Base-by-base conservation (phyloP, 1,284 basidiomycete species). In the Moesziomyces sp. region DNA sequence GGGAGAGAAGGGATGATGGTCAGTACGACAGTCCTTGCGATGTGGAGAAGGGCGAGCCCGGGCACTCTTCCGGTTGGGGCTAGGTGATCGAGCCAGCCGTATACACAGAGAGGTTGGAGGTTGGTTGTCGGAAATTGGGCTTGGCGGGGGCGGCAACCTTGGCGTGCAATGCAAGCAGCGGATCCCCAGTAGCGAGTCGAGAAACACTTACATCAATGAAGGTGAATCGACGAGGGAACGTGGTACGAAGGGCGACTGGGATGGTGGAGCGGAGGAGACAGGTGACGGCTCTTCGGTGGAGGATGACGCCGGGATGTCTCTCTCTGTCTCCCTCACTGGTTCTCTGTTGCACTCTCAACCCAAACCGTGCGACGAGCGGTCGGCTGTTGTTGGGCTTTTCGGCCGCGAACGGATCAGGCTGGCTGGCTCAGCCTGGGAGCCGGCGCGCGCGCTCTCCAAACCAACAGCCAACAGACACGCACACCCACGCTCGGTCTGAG, bases 331-430 rank as follows among this genome's bases (percentile, higher is more conserved):
- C 11, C 45, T 26, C 52, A 13, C 34, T 51, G 44, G 43, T 26
- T 26, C 24, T 26, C 45, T 34, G 24, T 51, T 51, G 43, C n/a
- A 46, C 30, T 34, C 30, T 34, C 21, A 16, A 30, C 50, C 47
- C 48, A 47, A 56, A 56, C 65, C 58, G 58, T 67, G 65, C 54
- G 65, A 67, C 58, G 65, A 67, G 21, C 26, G 55, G 30, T 11
- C 35, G 46, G 45, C 61, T 58, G 62, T 55, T 66, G 58, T 56
- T 65, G 62, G 52, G 62, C 45, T 47, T 60, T 61, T 62, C 66
- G 66, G 66, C 56, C 52, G 59, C 66, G 55, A 68, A 68, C 66
- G 66, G 66, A 55, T 62, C 58, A 67, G 44, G 52, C 44, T 9
- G 28, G n/a, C 19, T 30, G 30, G 24, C 24, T 26, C 11, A 30